A percentile compares a stretch with the other conserved stretches of the same genome.
These are phyloP conservation scores for Trichosporon inkin DNA, from an alignment of 1,284 basidiomycete species.

Conservation along the genomic window DNA sequence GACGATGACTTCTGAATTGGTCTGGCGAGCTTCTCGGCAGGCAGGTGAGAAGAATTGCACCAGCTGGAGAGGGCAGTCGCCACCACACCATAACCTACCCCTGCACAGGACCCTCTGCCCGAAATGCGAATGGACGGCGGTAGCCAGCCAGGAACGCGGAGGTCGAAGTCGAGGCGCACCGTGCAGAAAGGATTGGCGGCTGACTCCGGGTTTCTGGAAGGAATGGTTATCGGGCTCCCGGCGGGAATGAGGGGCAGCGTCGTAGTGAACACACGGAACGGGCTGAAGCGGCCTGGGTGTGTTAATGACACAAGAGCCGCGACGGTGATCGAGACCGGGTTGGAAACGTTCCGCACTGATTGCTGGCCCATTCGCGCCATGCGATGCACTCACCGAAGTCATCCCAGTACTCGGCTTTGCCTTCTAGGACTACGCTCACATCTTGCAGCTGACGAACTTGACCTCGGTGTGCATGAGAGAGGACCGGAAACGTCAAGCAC, in stretches of 20 bases:
- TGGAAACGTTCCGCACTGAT: too few species aligned
- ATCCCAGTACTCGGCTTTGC: slow-evolving; percentile 46
- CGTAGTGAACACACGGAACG: slow-evolving; percentile 30
- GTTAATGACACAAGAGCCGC: not conserved
- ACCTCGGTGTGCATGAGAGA: not conserved
- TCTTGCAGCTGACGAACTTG: slow-evolving; percentile 24
- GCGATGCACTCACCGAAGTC: slow-evolving; percentile 32
- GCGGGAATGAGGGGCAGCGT: slow-evolving; percentile 24
- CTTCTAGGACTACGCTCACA: slow-evolving; percentile 38
- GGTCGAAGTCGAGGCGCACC: slow-evolving; percentile 41
- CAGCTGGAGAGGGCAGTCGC: slow-evolving; percentile 34
- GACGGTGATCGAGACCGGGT: not conserved
- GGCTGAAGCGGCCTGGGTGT: slow-evolving; percentile 41
- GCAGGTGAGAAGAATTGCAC: slow-evolving; percentile 7
- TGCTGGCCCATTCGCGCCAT: too few species aligned
- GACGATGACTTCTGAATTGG: not conserved
- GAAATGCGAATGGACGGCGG: slow-evolving; percentile 30
- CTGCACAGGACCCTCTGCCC: slow-evolving; percentile 24
- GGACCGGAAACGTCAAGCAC: slow-evolving; percentile 17
- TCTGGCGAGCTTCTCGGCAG: not conserved
- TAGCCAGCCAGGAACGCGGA: slow-evolving; percentile 47
- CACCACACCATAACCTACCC: slow-evolving; percentile 34
- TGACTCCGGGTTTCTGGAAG: slow-evolving; percentile 14
- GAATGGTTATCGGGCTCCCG: slow-evolving; percentile 24
- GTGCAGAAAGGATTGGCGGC: slow-evolving; percentile 13